These are phyloP conservation scores for Debaryomyces subglobosus DNA, from an alignment of 1,139 yeast genomes.

Conservation along the genomic window DNA sequence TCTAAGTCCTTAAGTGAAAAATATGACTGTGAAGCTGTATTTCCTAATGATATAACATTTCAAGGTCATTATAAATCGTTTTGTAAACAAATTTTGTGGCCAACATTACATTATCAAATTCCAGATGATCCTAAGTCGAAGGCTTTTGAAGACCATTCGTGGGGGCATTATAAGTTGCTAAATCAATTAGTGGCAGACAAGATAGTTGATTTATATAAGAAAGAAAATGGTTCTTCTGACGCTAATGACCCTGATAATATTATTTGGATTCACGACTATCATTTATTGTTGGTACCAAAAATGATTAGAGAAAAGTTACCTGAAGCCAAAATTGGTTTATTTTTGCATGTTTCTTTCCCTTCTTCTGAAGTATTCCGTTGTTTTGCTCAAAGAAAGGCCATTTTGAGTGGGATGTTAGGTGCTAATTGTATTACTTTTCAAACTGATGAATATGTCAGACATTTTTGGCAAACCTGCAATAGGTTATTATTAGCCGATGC, in stretches of 20 bases:
- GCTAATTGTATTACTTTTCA: slow-evolving; percentile 90
- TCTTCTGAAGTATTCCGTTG: slow-evolving; percentile 95
- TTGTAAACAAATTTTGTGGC: slow-evolving; percentile 95
- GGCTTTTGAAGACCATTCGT: slow-evolving; percentile 93
- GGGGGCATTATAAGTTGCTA: slow-evolving; percentile 78
- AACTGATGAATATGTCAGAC: slow-evolving; percentile 90
- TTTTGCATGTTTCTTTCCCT: slow-evolving; percentile 93
- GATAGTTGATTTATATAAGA: slow-evolving; percentile 61
- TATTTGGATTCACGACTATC: slow-evolving; percentile 95
- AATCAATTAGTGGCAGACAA: slow-evolving; percentile 83
- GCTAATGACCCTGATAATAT: slow-evolving; percentile 49
- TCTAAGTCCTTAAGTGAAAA: slow-evolving; percentile 45
- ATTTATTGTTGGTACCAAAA: slow-evolving; percentile 79
- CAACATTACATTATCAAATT: slow-evolving; percentile 92
- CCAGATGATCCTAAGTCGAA: slow-evolving; percentile 95
- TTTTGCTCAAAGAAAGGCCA: slow-evolving; percentile 78
- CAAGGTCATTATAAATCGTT: slow-evolving; percentile 89
- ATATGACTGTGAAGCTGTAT: slow-evolving; percentile 65
- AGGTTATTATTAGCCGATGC: slow-evolving; percentile 83
- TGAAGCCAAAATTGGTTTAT: slow-evolving; percentile 86
- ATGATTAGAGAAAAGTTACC: slow-evolving; percentile 81
- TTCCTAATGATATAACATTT: slow-evolving; percentile 75
- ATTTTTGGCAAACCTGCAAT: slow-evolving; percentile 88
- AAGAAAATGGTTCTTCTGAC: slow-evolving; percentile 50
- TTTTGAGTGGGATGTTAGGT: slow-evolving; percentile 84